Evolutionary conservation across 306 rosid genomes (phyloP).

Genomic region (Hylodesmum podocarpum): DNA sequence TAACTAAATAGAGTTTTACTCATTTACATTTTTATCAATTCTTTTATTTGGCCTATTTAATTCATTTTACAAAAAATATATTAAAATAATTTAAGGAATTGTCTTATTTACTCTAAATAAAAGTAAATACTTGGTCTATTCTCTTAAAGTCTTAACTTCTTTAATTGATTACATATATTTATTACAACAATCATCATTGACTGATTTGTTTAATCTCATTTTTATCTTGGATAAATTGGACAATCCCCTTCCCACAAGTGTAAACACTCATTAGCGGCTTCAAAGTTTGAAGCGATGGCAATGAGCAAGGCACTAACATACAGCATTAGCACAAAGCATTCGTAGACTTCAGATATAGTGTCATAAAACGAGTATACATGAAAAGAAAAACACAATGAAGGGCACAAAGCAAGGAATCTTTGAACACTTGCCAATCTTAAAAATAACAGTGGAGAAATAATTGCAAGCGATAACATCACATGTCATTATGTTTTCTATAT

Average conservation of each 20-base stretch:
- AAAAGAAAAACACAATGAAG: not conserved
- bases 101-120: too few relatives aligned
- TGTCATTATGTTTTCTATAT: conserved; percentile 32
- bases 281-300: not conserved
- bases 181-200: too few relatives aligned
- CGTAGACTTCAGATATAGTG: not conserved
- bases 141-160: too few relatives aligned
- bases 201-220: too few relatives aligned
- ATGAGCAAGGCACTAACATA: not conserved
- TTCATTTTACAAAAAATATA: too few relatives aligned
- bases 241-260: not conserved
- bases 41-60: too few relatives aligned
- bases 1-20: too few relatives aligned
- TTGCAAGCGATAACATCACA: not conserved
- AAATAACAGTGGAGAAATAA: conserved; percentile 11
- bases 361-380: not conserved
- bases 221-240: too few relatives aligned
- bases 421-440: conserved; percentile 12
- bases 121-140: too few relatives aligned
- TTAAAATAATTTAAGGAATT: too few relatives aligned
- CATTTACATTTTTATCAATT: too few relatives aligned
- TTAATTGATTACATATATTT: too few relatives aligned
- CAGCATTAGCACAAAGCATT: not conserved
- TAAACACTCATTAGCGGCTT: not conserved
- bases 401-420: conserved; percentile 1